Conservation (phyloP, 2,329 filamentous ascomycete genomes). For the Penicillium paneum region DNA sequence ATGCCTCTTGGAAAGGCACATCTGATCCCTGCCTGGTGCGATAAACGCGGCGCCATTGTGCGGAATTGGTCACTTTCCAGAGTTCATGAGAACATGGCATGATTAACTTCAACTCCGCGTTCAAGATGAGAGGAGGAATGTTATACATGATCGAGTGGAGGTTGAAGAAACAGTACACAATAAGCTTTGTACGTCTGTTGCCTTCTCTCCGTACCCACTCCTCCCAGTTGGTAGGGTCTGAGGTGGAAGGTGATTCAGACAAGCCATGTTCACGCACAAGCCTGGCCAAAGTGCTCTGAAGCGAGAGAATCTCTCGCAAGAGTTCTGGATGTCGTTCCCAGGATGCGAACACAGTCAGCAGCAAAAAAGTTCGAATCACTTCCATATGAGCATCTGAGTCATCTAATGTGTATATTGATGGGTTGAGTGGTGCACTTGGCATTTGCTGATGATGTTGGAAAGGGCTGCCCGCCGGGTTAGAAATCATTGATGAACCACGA, state of each 20-base stretch:
- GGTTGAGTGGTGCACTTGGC: constrained; percentile 29
- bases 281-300: constrained; percentile 56
- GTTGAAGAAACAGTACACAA: constrained; percentile 58
- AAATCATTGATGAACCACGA: constrained; percentile 41
- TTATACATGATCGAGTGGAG: constrained; percentile 62
- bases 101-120: constrained; percentile 53
- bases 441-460: constrained; percentile 42
- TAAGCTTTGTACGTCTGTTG: constrained; percentile 54
- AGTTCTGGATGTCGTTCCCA: constrained; percentile 59
- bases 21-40: constrained; percentile 35
- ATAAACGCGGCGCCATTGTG: constrained; percentile 48
- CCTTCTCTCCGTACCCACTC: constrained; percentile 55
- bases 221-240: constrained; percentile 50
- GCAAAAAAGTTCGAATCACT: constrained; percentile 49
- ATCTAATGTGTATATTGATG: constrained; percentile 35
- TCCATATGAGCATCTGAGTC: constrained; percentile 50
- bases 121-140: constrained; percentile 57
- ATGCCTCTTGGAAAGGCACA: constrained; percentile 45
- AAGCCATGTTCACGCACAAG: constrained; percentile 55
- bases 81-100: constrained; percentile 55
- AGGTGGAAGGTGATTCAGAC: constrained; percentile 29
- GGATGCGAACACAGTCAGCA: constrained; percentile 58
- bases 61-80: constrained; percentile 53
- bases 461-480: constrained; percentile 44
- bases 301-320: constrained; percentile 55